A percentile compares a stretch with the other conserved stretches of the same genome.
These are phyloP conservation scores for Phytopythium boreale DNA, from an alignment of 352 stramenopile genomes.

Conservation along the genomic window DNA sequence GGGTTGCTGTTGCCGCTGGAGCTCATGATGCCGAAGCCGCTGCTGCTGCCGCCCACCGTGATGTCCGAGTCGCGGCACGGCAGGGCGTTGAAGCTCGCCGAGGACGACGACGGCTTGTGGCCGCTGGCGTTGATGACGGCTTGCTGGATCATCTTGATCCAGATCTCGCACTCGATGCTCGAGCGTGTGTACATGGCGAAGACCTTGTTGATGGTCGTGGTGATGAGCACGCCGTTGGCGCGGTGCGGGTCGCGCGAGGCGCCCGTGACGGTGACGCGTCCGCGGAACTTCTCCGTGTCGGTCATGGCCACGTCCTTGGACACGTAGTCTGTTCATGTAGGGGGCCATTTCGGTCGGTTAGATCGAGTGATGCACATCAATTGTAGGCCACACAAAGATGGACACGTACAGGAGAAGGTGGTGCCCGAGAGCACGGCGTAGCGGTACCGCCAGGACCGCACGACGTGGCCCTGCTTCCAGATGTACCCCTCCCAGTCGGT, in stretches of 20 bases:
- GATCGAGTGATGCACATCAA: background rate
- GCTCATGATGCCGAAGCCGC: conserved; percentile 7
- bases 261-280: conserved; percentile 76
- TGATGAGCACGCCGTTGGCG: conserved; percentile 77
- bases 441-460: conserved; percentile 82
- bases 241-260: conserved; percentile 60
- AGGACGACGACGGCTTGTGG: conserved; percentile 40
- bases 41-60: conserved; percentile 25
- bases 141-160: conserved; percentile 83
- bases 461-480: conserved; percentile 86
- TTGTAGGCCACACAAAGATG: background rate
- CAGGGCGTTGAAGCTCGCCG: conserved; percentile 47
- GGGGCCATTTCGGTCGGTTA: conserved; percentile 4
- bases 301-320: conserved; percentile 75
- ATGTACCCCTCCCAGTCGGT: conserved; percentile 88
- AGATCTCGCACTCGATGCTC: conserved; percentile 78
- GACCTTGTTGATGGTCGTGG: conserved; percentile 84
- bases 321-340: conserved; percentile 43
- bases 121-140: conserved; percentile 49
- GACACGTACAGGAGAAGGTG: conserved; percentile 54
- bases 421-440: conserved; percentile 81
- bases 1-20: conserved; percentile 11
- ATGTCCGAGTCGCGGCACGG: conserved; percentile 61
- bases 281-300: conserved; percentile 83
- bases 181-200: conserved; percentile 85